These are phyloP conservation scores for Amborella trichopoda DNA, from an alignment of 164 flowering plant genomes.

Conservation along the genomic window DNA sequence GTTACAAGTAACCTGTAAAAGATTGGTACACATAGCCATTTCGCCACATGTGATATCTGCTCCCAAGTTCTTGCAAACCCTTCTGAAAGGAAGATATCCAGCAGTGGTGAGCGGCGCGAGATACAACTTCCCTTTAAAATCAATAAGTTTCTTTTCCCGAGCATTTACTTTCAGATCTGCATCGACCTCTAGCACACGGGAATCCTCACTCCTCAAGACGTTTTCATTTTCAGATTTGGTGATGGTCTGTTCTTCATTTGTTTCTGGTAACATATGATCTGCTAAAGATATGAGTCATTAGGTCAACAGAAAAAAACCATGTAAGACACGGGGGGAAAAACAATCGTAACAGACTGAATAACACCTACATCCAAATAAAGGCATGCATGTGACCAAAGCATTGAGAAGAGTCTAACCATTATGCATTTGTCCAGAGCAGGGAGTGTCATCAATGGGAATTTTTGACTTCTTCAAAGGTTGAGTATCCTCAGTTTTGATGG, in stretches of 20 bases:
- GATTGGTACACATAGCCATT: constrained; percentile 98
- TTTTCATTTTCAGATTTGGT: constrained; percentile 14
- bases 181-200: constrained; percentile 28
- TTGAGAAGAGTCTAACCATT: constrained; percentile 24
- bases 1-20: constrained; percentile 61
- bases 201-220: constrained; percentile 7
- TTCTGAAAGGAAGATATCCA: constrained; percentile 89
- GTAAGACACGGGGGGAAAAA: background rate
- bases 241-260: constrained; percentile 13
- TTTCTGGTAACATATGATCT: constrained; percentile 14
- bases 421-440: constrained; percentile 14
- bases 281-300: constrained; percentile 5
- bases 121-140: constrained; percentile 76
- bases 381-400: background rate
- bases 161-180: constrained; percentile 50
- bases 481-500: constrained; percentile 23
- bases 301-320: background rate
- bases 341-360: no score
- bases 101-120: constrained; percentile 98
- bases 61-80: constrained; percentile 84
- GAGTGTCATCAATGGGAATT: constrained; percentile 20
- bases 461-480: constrained; percentile 65
- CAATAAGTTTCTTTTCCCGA: constrained; percentile 86
- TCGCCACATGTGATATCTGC: constrained; percentile 98
- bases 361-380: background rate